Evolutionary conservation across 2,329 filamentous ascomycete species (phyloP).

Genomic region (Scleromitrula shiraiana): DNA sequence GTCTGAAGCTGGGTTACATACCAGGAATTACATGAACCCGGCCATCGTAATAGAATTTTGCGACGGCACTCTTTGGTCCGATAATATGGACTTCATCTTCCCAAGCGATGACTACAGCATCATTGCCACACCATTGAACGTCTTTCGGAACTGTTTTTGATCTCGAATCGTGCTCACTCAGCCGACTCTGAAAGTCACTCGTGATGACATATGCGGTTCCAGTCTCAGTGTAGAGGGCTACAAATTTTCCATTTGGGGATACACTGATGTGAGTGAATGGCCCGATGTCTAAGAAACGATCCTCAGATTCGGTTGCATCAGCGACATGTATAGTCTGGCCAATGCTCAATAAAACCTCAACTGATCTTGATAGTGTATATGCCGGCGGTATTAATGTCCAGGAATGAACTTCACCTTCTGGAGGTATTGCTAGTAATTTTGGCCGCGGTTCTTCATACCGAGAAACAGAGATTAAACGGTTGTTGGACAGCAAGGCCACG

Average conservation of each 20-base stretch:
- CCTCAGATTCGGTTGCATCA: conserved; percentile 83
- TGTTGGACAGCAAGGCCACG: conserved; percentile 84
- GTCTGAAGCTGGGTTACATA: conserved; percentile 30
- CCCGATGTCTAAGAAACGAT: conserved; percentile 82
- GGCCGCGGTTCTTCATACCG: conserved; percentile 87
- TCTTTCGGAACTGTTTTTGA: conserved; percentile 80
- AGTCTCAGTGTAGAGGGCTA: conserved; percentile 77
- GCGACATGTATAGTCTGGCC: conserved; percentile 77
- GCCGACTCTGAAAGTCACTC: conserved; percentile 85
- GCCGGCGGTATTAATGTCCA: conserved; percentile 86
- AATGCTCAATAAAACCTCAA: conserved; percentile 85
- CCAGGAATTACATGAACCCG: conserved; percentile 84
- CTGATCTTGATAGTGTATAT: conserved; percentile 82
- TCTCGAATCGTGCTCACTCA: conserved; percentile 86
- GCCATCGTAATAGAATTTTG: conserved; percentile 80
- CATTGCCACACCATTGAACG: conserved; percentile 93
- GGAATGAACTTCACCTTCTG: conserved; percentile 71
- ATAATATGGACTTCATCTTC: conserved; percentile 96
- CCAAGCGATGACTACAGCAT: conserved; percentile 90
- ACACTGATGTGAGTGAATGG: conserved; percentile 87
- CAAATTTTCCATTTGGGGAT: conserved; percentile 82
- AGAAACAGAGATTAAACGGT: conserved; percentile 76
- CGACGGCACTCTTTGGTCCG: conserved; percentile 70
- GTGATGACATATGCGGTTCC: conserved; percentile 89
- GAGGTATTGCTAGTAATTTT: conserved; percentile 67